Base-by-base conservation (phyloP, 1,284 basidiomycete species). In the Cutaneotrichosporon sp. region DNA sequence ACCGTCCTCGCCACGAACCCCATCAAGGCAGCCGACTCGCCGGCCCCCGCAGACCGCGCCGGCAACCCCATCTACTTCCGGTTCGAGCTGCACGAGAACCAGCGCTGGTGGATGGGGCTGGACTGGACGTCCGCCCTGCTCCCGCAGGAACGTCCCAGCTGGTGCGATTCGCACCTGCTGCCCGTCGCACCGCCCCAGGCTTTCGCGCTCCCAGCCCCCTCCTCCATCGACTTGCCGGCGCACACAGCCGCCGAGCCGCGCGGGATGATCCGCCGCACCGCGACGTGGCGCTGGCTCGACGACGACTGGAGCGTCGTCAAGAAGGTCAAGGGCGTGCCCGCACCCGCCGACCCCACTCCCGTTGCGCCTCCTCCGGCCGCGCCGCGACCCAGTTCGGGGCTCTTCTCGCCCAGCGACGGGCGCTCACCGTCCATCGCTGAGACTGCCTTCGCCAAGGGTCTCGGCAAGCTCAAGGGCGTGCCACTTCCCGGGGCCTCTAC, bases 71-170 rank as follows among this genome's bases (percentile, higher is more conserved):
- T 91, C 25, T 88, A 90, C 50, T 94, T 94, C 81, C 82, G 90
- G 45, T 94, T 94, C 74, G 91, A 89, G 38, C 80, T 97, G 31
- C 89, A 91, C 74, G 94, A 97, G 78, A 97, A 97, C 77, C 94
- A 97, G 81, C 85, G 94, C 5, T 97, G 94, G 95, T 83, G 82
- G 83, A 81, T 84, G 73, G 83, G 82, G 2, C 69, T 84, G 16
- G 83, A 97, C 79, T 97, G 92, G 91, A 95, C 94, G 0, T 89
- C 91, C 2, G 92, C 94, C 0, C 84, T 97, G 7, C 84, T 97
- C 6, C 94, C 94, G 0, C 86, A 87, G 45, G 94, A 97, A 75
- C 87, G 94, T 1, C 91, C 94, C 0, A 89, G 90, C 3, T 97
- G 94, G 94, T 81, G 80, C 57, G 80, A 81, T 62, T 73, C 72